Percentiles rank a stretch among this genome's conserved stretches.
Evolutionary conservation across 345 rosid genomes (phyloP).

Genomic region (Adansonia digitata): DNA sequence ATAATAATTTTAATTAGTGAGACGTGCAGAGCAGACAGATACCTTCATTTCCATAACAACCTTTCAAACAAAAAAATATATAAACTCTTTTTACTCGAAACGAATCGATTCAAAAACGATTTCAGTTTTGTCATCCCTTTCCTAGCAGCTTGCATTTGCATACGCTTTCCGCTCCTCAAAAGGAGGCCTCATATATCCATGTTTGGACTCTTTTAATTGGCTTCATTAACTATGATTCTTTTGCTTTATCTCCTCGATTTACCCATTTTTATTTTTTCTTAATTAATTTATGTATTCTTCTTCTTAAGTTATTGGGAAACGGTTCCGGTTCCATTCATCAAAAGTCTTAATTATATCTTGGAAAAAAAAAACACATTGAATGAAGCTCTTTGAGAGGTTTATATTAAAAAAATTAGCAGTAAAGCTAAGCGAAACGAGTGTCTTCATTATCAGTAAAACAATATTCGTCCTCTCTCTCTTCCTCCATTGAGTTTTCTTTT

Average conservation of each 20-base stretch:
- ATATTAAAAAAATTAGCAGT: not conserved
- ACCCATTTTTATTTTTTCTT: slow-evolving; percentile 7
- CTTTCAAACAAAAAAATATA: too few species aligned
- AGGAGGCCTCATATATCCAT: slow-evolving; percentile 1
- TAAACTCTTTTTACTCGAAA: too few species aligned
- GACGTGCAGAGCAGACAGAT: too few species aligned
- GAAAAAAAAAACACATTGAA: slow-evolving; percentile 5
- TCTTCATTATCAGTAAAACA: slow-evolving; percentile 7
- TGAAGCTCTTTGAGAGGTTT: not conserved
- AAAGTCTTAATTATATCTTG: slow-evolving; percentile 13
- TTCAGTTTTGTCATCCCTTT: too few species aligned
- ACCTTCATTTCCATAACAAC: too few species aligned
- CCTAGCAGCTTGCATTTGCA: slow-evolving; percentile 4
- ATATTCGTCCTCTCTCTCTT: not conserved
- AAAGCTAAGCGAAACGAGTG: slow-evolving; percentile 5
- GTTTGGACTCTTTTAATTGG: slow-evolving; percentile 19
- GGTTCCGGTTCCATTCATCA: slow-evolving; percentile 21
- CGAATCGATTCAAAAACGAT: too few species aligned
- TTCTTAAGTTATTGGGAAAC: not conserved
- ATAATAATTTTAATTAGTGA: too few species aligned
- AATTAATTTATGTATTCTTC: not conserved
- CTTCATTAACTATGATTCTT: slow-evolving; percentile 19
- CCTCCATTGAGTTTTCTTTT: not conserved
- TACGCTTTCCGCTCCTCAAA: slow-evolving; percentile 8
- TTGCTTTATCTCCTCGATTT: slow-evolving; percentile 19